phyloP scores from a whole-genome alignment of 331 rosid genomes.

The Arachis monticola region DNA sequence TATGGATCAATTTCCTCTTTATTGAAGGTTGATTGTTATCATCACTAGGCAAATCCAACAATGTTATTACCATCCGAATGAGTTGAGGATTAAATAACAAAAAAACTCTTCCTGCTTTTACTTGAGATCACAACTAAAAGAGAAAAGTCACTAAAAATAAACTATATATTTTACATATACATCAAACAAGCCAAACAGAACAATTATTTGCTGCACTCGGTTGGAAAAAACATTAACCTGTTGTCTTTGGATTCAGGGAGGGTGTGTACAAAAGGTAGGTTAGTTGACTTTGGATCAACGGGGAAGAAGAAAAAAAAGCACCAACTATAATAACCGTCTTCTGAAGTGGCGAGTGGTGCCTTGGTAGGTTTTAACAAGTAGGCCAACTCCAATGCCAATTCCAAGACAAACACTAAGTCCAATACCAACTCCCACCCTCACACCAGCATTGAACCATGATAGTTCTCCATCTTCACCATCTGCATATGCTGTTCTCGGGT shows the following conservation, averaged over 20 bases:
- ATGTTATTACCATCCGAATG: constrained; percentile 30
- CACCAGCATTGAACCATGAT: constrained; percentile 87
- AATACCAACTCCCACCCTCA: constrained; percentile 81
- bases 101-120: constrained; percentile 36
- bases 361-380: constrained; percentile 75
- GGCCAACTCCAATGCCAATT: constrained; percentile 76
- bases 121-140: too few species aligned
- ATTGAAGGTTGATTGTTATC: background rate
- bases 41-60: constrained; percentile 24
- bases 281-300: constrained; percentile 29
- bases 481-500: constrained; percentile 48
- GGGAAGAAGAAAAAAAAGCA: background rate
- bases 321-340: constrained; percentile 49
- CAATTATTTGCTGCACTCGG: constrained; percentile 29
- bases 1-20: background rate
- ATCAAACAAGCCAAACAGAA: constrained; percentile 28
- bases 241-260: constrained; percentile 38
- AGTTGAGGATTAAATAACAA: constrained; percentile 11
- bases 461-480: constrained; percentile 87
- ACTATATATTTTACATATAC: constrained; percentile 38
- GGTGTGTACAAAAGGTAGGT: constrained; percentile 33
- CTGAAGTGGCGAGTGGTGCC: constrained; percentile 69
- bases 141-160: constrained; percentile 27
- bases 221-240: constrained; percentile 27
- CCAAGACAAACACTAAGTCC: constrained; percentile 85